These are phyloP conservation scores for Leccinum variicolor DNA, from an alignment of 768 basidiomycete species.

Conservation along the genomic window DNA sequence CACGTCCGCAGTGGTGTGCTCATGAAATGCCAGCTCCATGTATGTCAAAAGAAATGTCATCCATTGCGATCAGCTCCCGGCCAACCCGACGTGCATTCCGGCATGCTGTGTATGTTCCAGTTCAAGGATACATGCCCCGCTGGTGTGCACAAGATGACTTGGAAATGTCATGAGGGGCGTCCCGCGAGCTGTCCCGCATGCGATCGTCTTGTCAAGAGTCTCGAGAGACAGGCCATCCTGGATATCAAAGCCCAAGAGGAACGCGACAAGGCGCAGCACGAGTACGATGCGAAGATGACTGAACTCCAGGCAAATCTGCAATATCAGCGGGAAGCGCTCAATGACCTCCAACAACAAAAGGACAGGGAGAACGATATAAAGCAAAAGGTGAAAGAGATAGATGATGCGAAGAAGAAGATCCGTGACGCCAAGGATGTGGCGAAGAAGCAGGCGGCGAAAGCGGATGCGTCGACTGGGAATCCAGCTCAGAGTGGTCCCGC, in stretches of 20 bases:
- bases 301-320: constrained; percentile 42
- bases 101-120: constrained; percentile 41
- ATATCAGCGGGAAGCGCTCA: constrained; percentile 24
- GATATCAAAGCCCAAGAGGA: constrained; percentile 42
- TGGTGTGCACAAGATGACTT: constrained; percentile 41
- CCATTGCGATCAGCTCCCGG: constrained; percentile 47
- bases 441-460: constrained; percentile 10
- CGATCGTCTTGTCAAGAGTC: constrained; percentile 38
- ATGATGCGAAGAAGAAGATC: constrained; percentile 27
- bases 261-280: constrained; percentile 43
- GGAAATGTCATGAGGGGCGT: constrained; percentile 43
- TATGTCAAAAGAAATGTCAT: constrained; percentile 64
- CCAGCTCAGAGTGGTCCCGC: not conserved
- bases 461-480: not conserved
- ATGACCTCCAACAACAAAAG: constrained; percentile 42
- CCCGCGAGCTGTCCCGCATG: constrained; percentile 45
- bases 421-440: constrained; percentile 8
- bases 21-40: constrained; percentile 33
- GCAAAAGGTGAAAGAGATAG: constrained; percentile 45
- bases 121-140: constrained; percentile 38
- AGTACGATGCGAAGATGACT: constrained; percentile 41
- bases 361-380: constrained; percentile 38
- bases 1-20: constrained; percentile 6
- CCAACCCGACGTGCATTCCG: constrained; percentile 16
- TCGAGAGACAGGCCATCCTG: constrained; percentile 37